These are phyloP conservation scores for Metschnikowia henanensis DNA, from an alignment of 805 yeast species.

Conservation along the genomic window DNA sequence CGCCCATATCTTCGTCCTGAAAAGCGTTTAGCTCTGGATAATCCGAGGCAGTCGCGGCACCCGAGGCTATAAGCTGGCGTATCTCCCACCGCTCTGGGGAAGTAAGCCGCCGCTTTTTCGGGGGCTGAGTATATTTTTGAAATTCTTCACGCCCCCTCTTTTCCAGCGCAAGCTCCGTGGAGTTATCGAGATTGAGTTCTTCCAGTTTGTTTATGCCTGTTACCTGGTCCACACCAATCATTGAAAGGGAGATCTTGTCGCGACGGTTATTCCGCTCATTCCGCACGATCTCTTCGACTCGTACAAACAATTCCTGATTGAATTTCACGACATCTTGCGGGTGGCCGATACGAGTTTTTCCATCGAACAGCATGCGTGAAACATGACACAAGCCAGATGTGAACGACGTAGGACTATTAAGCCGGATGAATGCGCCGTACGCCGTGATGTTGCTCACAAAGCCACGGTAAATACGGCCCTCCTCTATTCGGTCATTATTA, in stretches of 20 bases:
- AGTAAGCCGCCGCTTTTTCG: slow-evolving; percentile 48
- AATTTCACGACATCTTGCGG: slow-evolving; percentile 58
- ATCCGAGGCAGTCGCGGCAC: slow-evolving; percentile 65
- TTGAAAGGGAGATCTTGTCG: slow-evolving; percentile 52
- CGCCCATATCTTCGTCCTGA: slow-evolving; percentile 21
- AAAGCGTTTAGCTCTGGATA: slow-evolving; percentile 55
- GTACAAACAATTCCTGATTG: slow-evolving; percentile 66
- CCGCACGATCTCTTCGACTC: slow-evolving; percentile 38
- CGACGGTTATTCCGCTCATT: slow-evolving; percentile 13
- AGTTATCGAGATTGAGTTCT: slow-evolving; percentile 16
- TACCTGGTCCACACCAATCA: slow-evolving; percentile 71
- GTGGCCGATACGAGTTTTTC: slow-evolving; percentile 46
- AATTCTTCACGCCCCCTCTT: slow-evolving; percentile 13
- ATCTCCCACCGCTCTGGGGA: slow-evolving; percentile 94
- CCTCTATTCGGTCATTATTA: background rate
- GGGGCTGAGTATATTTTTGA: slow-evolving; percentile 10
- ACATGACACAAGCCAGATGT: slow-evolving; percentile 74
- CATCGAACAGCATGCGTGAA: slow-evolving; percentile 57
- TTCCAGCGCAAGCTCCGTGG: slow-evolving; percentile 2
- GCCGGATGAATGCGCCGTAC: slow-evolving; percentile 77
- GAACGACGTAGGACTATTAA: slow-evolving; percentile 31
- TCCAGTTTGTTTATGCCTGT: slow-evolving; percentile 50
- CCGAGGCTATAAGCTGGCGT: slow-evolving; percentile 77
- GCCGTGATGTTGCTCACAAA: slow-evolving; percentile 55
- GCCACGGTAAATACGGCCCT: slow-evolving; percentile 54